phyloP scores from a whole-genome alignment of 2,329 filamentous ascomycete species.

The Coniosporium tulheliwenetii region DNA sequence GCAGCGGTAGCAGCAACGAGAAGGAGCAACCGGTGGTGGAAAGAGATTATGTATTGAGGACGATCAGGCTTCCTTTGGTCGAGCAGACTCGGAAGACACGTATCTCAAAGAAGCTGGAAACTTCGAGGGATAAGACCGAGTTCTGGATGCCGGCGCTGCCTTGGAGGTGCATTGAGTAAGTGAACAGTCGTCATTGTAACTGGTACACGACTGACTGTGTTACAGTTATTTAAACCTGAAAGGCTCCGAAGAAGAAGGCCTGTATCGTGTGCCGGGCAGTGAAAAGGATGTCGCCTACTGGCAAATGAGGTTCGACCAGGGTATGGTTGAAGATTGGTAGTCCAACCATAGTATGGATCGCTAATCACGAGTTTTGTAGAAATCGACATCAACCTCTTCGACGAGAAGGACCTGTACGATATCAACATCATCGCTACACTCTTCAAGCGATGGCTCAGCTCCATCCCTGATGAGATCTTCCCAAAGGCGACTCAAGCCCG shows the following conservation, averaged over 20 bases:
- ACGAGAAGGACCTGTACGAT: constrained; percentile 76
- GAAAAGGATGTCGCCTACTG: constrained; percentile 84
- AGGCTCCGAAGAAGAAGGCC: constrained; percentile 80
- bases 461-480: constrained; percentile 87
- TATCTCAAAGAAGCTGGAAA: constrained; percentile 77
- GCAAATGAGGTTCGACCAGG: constrained; percentile 79
- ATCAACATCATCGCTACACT: constrained; percentile 94
- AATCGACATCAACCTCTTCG: constrained; percentile 77
- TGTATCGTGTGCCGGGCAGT: constrained; percentile 85
- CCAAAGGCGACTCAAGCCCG: constrained; percentile 70
- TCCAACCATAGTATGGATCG: background rate
- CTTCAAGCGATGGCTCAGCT: constrained; percentile 90
- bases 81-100: constrained; percentile 83
- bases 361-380: constrained; percentile 34
- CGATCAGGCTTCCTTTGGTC: constrained; percentile 73
- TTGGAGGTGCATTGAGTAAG: constrained; percentile 81
- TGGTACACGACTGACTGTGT: constrained; percentile 2
- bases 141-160: constrained; percentile 98
- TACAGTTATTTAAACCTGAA: constrained; percentile 76
- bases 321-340: constrained; percentile 26
- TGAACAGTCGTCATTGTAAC: constrained; percentile 3
- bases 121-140: constrained; percentile 87
- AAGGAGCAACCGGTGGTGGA: constrained; percentile 47
- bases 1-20: constrained; percentile 56
- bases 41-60: constrained; percentile 68